phyloP scores from a whole-genome alignment of 208 protist genomes.

The Acanthamoeba pearcei region DNA sequence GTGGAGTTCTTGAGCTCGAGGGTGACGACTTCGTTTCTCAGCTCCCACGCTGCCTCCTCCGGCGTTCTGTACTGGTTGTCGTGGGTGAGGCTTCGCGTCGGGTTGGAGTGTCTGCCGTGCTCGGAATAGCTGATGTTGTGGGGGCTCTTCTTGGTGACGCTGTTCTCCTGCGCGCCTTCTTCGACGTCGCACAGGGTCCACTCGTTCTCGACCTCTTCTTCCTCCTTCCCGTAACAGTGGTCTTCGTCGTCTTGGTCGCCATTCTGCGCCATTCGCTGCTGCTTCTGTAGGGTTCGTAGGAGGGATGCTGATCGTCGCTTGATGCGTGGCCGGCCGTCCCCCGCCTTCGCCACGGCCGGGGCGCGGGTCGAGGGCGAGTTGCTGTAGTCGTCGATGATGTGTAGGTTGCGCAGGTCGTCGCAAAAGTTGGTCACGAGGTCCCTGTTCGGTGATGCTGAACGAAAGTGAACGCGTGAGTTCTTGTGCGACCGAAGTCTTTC shows the following conservation, averaged over 20 bases:
- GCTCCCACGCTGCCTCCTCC: constrained; percentile 55
- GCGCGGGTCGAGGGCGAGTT: neutral
- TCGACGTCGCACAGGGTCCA: constrained; percentile 27
- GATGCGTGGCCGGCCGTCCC: constrained; percentile 51
- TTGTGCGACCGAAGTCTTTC: neutral
- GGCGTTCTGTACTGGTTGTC: neutral
- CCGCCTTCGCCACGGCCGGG: neutral
- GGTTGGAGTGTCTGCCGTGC: neutral
- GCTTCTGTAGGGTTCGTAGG: constrained; percentile 40
- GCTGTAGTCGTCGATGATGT: constrained; percentile 77
- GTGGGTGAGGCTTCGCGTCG: neutral
- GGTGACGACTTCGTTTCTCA: constrained; percentile 67
- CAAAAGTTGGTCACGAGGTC: constrained; percentile 73
- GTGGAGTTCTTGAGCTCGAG: constrained; percentile 63
- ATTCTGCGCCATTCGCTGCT: constrained; percentile 49
- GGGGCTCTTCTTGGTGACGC: neutral
- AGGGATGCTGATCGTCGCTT: constrained; percentile 70
- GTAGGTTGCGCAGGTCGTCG: constrained; percentile 70
- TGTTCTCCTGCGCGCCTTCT: neutral
- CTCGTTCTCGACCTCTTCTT: constrained; percentile 34
- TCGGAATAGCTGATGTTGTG: neutral
- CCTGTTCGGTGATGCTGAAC: constrained; percentile 35
- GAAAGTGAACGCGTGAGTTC: neutral
- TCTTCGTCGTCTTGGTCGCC: constrained; percentile 24
- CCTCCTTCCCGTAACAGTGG: constrained; percentile 15